Conservation (phyloP, 1,139 yeast genomes). For the Candida frijolesensis region DNA sequence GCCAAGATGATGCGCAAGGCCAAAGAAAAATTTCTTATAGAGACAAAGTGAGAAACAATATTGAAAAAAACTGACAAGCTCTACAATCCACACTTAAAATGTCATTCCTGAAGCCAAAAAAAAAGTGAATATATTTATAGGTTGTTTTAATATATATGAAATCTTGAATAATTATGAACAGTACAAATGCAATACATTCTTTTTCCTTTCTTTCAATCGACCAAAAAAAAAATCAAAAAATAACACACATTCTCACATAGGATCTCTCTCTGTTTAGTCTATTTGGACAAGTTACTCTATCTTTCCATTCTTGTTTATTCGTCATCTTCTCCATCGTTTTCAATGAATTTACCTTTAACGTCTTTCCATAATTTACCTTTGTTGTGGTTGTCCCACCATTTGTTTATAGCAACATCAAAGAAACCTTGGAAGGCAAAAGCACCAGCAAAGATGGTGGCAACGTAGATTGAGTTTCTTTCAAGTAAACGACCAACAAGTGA, state of each 20-base stretch:
- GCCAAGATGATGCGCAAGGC: not conserved
- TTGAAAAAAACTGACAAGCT: not conserved
- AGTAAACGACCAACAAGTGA: slow-evolving; percentile 51
- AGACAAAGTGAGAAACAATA: not conserved
- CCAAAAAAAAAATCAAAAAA: not conserved
- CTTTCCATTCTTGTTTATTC: slow-evolving; percentile 18
- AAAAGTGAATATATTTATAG: not conserved
- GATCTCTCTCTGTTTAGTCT: not conserved
- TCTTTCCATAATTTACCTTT: slow-evolving; percentile 98
- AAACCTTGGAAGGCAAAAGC: slow-evolving; percentile 89
- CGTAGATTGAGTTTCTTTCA: slow-evolving; percentile 92
- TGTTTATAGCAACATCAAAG: slow-evolving; percentile 78
- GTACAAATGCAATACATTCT: not conserved
- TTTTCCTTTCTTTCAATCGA: not conserved
- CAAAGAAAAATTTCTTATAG: not conserved
- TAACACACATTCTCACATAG: not conserved
- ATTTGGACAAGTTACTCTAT: not conserved
- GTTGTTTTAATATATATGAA: not conserved
- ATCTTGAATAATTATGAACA: not conserved
- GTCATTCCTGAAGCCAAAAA: not conserved
- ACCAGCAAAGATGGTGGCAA: slow-evolving; percentile 80
- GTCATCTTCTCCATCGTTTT: slow-evolving; percentile 58
- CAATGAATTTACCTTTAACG: slow-evolving; percentile 68
- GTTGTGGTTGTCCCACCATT: slow-evolving; percentile 86
- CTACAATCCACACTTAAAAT: not conserved